Base-by-base conservation (phyloP, 345 rosid species). In the Salix arbutifolia region DNA sequence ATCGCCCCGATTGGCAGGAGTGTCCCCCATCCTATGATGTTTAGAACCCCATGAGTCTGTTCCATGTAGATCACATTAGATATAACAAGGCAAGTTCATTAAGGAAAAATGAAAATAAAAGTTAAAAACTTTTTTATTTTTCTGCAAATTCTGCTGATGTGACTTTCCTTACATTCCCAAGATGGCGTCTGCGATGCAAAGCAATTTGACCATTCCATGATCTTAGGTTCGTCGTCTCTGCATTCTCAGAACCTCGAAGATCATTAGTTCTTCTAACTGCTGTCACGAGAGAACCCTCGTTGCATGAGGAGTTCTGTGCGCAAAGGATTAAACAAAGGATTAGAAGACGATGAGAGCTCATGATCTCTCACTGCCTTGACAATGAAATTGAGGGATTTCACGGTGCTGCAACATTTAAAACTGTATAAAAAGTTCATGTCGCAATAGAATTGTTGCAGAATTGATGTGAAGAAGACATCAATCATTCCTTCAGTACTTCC, bases 21-120 rank as follows among this genome's bases (percentile, higher is more conserved):
- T 2, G 71, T 74, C 18, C 87, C 89, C 87, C 86, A 86, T 65
- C 87, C 89, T 53, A 84, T n/a, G 53, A 86, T 80, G 74, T 78
- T 84, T 12, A 82, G 81, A 58, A 76, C 71, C 62, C 89, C 89
- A 82, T 86, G 87, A 65, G 78, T 76, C 89, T 86, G 66, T 74
- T 65, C 1, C 28, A 33, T 53, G 9, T 28, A 19, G 21, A 18
- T 58, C 26, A 18, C 64, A 6, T 58, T 6, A 23, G 64, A 1
- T 2, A 46, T 14, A 46, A 16, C 50, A 46, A 46, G 50, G 14
- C 16, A 14, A 13, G 50, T 13, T 13, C 50, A 46, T 12, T 3
- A 13, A 3, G 18, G 50, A 14, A 14, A 46, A 46, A 46, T 46
- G 17, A 12, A 44, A 13, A 10, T 2, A 10, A 58, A 58, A 10